phyloP scores from a whole-genome alignment of 257 asterid genomes.

The Nicotiana sylvestris region DNA sequence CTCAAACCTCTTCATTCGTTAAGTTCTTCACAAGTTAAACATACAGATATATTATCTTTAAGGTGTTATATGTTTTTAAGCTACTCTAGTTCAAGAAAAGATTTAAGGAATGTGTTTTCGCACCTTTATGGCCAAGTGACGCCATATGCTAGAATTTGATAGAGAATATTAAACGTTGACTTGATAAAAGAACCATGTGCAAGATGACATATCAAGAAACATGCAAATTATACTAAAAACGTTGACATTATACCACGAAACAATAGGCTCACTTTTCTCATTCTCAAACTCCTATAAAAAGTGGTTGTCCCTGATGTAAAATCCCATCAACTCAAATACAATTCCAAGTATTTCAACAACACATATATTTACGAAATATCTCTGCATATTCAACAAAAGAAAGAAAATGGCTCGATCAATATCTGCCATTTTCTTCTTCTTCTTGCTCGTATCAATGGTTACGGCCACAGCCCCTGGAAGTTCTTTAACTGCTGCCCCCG shows the following conservation, averaged over 20 bases:
- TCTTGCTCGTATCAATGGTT: too few relatives aligned
- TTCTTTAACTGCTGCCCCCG: too few relatives aligned
- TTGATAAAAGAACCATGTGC: background rate
- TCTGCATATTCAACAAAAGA: background rate
- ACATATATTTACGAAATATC: background rate
- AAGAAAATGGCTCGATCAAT: background rate
- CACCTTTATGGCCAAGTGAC: background rate
- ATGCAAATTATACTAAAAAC: background rate
- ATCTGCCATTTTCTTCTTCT: background rate
- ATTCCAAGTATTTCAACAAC: background rate
- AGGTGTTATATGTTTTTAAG: background rate
- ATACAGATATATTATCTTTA: background rate
- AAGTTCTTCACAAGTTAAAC: background rate
- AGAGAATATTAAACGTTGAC: background rate
- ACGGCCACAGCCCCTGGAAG: too few relatives aligned
- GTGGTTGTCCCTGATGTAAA: background rate
- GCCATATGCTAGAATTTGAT: background rate
- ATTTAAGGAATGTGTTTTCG: background rate
- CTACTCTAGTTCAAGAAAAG: background rate
- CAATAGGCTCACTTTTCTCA: conserved; percentile 1
- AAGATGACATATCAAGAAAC: background rate
- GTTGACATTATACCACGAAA: background rate
- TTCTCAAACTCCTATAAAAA: background rate
- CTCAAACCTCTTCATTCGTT: background rate
- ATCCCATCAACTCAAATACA: background rate